Percentiles rank a stretch among this genome's conserved stretches.
phyloP scores from a whole-genome alignment of 306 rosid species.

The Ormosia semicastrata region DNA sequence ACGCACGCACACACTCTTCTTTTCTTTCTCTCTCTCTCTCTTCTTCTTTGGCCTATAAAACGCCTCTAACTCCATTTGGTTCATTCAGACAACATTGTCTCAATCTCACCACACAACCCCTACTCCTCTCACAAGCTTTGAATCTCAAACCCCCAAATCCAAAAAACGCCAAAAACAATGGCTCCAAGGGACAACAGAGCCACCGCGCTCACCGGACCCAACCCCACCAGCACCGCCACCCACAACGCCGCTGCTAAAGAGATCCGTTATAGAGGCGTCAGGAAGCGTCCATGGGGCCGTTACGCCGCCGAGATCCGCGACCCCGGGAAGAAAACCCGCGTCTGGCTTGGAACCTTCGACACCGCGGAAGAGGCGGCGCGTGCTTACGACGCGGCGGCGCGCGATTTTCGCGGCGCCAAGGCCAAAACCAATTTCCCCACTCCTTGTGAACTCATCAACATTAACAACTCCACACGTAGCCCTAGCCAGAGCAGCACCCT shows the following conservation, averaged over 20 bases:
- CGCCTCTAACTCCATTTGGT: neutral
- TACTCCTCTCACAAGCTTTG: neutral
- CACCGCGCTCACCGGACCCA: neutral
- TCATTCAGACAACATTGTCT: slow-evolving; percentile 24
- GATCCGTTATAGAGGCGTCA: slow-evolving; percentile 76
- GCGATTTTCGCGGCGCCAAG: slow-evolving; percentile 70
- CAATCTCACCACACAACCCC: neutral
- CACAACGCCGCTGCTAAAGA: slow-evolving; percentile 37
- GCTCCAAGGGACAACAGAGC: slow-evolving; percentile 50
- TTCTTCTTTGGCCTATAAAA: slow-evolving; percentile 29
- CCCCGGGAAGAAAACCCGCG: slow-evolving; percentile 81
- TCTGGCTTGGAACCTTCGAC: slow-evolving; percentile 87
- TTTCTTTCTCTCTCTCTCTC: slow-evolving; percentile 24
- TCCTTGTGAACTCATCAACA: slow-evolving; percentile 26
- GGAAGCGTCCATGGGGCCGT: slow-evolving; percentile 92
- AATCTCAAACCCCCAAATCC: no score
- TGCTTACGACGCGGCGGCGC: slow-evolving; percentile 78
- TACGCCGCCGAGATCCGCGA: slow-evolving; percentile 97
- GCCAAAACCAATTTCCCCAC: slow-evolving; percentile 79
- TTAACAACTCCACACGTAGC: slow-evolving; percentile 26
- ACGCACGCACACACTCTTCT: slow-evolving; percentile 28
- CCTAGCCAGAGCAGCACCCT: slow-evolving; percentile 75
- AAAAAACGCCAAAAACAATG: slow-evolving; percentile 10
- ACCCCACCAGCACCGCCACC: neutral
- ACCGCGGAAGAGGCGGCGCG: slow-evolving; percentile 89